Percentiles rank a stretch among this genome's conserved stretches.
Evolutionary conservation across 495 filamentous ascomycete genomes (phyloP).

Genomic region (Physcia stellaris): DNA sequence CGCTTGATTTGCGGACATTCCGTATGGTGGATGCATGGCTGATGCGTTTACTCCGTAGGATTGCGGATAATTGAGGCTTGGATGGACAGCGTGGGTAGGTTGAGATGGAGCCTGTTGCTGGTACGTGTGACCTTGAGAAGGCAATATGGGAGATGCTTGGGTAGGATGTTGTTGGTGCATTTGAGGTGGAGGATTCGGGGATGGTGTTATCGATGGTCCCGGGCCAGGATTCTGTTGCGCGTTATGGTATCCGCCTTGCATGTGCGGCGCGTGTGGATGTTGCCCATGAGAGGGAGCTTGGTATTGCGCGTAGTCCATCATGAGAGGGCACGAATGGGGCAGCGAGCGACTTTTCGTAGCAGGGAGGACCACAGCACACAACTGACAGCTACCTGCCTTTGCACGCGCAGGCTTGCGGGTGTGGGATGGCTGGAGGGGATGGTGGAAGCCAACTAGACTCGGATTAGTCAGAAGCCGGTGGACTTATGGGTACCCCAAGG

Average conservation of each 20-base stretch:
- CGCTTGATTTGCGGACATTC: slow-evolving; percentile 34
- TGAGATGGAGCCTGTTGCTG: slow-evolving; percentile 30
- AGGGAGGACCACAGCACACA: no score
- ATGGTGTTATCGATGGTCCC: slow-evolving; percentile 37
- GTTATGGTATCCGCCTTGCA: slow-evolving; percentile 33
- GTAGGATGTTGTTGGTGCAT: slow-evolving; percentile 37
- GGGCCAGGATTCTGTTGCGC: slow-evolving; percentile 32
- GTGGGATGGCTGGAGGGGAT: no score
- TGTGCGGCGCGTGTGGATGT: slow-evolving; percentile 39
- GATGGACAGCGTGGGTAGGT: slow-evolving; percentile 28
- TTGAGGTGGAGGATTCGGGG: slow-evolving; percentile 36
- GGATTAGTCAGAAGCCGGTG: no score
- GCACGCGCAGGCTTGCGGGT: no score
- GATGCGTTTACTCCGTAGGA: slow-evolving; percentile 31
- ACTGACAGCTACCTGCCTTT: no score
- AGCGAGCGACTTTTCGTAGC: slow-evolving; percentile 1
- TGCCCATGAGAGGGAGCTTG: slow-evolving; percentile 39
- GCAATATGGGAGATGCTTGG: slow-evolving; percentile 39
- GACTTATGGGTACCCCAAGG: no score
- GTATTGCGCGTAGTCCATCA: slow-evolving; percentile 44
- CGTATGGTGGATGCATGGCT: slow-evolving; percentile 35
- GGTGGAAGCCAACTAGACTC: no score
- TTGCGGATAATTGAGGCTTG: slow-evolving; percentile 37
- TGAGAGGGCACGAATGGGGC: slow-evolving; percentile 12
- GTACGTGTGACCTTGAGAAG: slow-evolving; percentile 39